Evolutionary conservation across 495 filamentous ascomycete species (phyloP), one percentile per base, ranked within the genome.

Genomic region (Talaromyces proteolyticus): DNA sequence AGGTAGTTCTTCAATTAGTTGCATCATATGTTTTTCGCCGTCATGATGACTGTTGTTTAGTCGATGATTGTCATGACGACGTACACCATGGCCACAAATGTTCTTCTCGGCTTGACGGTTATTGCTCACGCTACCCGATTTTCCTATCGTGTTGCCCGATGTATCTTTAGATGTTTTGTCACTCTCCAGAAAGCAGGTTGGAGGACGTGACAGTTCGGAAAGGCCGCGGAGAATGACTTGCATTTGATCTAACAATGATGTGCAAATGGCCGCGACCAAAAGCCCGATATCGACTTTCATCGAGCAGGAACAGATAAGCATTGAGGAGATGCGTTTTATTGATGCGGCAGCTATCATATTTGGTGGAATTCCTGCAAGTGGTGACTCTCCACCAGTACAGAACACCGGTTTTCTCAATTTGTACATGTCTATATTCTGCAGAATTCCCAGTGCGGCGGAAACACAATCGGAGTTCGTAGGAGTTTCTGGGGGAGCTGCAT

Each of bases 291-390:
- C 50, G 14, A 41, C 37, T 11, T 44, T 44, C 37, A 42, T 42
- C 1, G 54, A 54, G 11, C 57, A 59, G 21, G 54, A 49, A 20
- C 57, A 59, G 6, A 52, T 44, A 34, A 57, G 18, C 36, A 59
- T 57, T 1, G 20, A 49, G 4, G 48, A 54, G 17, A 59, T 42
- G 4, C 54, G 57, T 6, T 25, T 37, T 7, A 59, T 49, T 0
- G 43, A 48, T 5, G 44, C 50, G 6, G 48, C 22, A 17, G 43
- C 36, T 29, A 34, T 2, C 8, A 2, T 34, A 14, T 34, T 34
- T 8, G 14, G 8, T 34, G 8, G 29, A 4, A n/a, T n/a, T n/a
- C n/a, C n/a, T n/a, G n/a, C n/a, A n/a, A n/a, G n/a, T n/a, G n/a
- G n/a, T n/a, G n/a, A n/a, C n/a, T n/a, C n/a, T n/a, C n/a, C 29